A percentile compares a stretch with the other conserved stretches of the same genome.
Conservation (phyloP, 345 rosid species). For the Laguncularia racemosa region DNA sequence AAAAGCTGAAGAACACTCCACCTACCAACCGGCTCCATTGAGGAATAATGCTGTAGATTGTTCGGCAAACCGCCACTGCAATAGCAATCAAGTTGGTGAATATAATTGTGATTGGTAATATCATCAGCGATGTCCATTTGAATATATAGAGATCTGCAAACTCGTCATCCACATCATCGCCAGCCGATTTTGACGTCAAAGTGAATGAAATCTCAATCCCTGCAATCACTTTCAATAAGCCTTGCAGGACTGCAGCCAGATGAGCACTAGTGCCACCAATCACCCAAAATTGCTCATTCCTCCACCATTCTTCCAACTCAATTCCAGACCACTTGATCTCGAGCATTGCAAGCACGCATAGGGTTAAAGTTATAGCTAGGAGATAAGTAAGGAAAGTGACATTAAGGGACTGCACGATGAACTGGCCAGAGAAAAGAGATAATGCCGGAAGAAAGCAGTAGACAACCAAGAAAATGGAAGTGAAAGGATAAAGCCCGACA, state of each 20-base stretch:
- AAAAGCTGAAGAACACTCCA: slow-evolving; percentile 29
- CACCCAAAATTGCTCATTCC: slow-evolving; percentile 23
- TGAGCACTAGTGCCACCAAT: slow-evolving; percentile 22
- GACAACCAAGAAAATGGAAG: slow-evolving; percentile 23
- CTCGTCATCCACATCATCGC: slow-evolving; percentile 15
- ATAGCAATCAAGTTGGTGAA: slow-evolving; percentile 23
- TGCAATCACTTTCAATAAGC: slow-evolving; percentile 15
- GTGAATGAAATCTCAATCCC: slow-evolving; percentile 19
- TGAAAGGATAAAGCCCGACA: slow-evolving; percentile 20
- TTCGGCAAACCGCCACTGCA: slow-evolving; percentile 17
- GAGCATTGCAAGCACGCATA: slow-evolving; percentile 20
- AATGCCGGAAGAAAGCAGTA: slow-evolving; percentile 24
- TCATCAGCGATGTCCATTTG: slow-evolving; percentile 29
- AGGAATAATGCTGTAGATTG: slow-evolving; percentile 18
- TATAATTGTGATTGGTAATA: slow-evolving; percentile 27
- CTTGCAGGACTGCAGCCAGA: slow-evolving; percentile 17
- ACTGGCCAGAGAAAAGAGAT: slow-evolving; percentile 21
- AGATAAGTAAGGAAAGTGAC: slow-evolving; percentile 19
- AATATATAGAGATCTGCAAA: slow-evolving; percentile 19
- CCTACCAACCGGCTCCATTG: slow-evolving; percentile 29
- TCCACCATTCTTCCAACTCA: slow-evolving; percentile 22
- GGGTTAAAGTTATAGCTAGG: slow-evolving; percentile 17
- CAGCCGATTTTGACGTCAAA: slow-evolving; percentile 17
- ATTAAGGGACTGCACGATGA: slow-evolving; percentile 15
- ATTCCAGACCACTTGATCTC: slow-evolving; percentile 28